These are phyloP conservation scores for Astrothelium macrocarpum DNA, from an alignment of 495 filamentous ascomycete species.

Conservation along the genomic window DNA sequence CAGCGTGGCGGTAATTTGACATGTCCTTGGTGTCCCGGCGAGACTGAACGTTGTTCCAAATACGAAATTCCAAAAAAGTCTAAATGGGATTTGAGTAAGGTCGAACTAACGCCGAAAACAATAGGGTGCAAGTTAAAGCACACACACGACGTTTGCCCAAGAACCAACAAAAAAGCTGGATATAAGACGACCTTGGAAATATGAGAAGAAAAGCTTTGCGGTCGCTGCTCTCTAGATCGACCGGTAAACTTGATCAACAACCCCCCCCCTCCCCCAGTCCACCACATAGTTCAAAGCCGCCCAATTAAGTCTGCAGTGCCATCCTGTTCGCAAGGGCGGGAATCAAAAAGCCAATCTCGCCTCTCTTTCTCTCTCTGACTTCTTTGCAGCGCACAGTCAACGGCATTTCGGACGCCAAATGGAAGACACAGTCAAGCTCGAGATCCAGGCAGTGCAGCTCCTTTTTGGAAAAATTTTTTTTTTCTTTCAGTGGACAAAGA, in stretches of 20 bases:
- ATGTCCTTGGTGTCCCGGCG: too few relatives aligned
- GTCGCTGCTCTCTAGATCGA: too few relatives aligned
- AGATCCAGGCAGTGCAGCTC: background rate
- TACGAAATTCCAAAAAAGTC: background rate
- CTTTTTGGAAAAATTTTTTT: background rate
- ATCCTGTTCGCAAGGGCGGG: background rate
- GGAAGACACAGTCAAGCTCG: background rate
- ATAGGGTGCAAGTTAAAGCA: background rate
- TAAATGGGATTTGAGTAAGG: background rate
- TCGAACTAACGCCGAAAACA: background rate
- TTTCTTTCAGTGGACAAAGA: too few relatives aligned
- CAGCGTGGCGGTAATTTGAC: too few relatives aligned
- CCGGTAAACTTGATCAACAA: too few relatives aligned
- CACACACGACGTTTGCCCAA: conserved; percentile 2
- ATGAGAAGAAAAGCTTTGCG: too few relatives aligned
- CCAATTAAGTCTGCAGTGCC: background rate
- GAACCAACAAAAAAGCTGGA: conserved; percentile 4
- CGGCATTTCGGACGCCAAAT: background rate
- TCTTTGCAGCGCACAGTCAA: background rate
- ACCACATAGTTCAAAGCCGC: background rate
- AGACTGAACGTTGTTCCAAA: too few relatives aligned
- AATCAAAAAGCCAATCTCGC: background rate
- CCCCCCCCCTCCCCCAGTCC: too few relatives aligned
- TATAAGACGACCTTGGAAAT: conserved; percentile 2
- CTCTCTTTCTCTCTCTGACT: background rate